Conservation (phyloP, 352 stramenopile species). For the Globisporangium alternatum region DNA sequence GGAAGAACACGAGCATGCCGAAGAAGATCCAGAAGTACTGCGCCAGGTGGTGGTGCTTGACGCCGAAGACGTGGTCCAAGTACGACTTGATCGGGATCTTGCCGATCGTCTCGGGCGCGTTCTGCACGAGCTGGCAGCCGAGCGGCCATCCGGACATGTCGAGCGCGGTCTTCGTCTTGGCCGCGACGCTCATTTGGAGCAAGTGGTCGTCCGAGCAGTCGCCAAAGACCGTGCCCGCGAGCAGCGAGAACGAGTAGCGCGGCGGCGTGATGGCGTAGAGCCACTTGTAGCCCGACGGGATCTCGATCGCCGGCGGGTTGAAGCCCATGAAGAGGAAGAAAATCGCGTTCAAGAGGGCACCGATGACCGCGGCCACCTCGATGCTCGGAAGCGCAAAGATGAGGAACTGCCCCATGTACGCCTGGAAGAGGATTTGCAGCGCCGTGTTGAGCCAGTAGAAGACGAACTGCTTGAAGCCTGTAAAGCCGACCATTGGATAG, state of each 20-base stretch:
- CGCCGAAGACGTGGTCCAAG: slow-evolving; percentile 52
- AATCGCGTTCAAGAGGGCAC: slow-evolving; percentile 39
- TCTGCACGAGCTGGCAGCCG: slow-evolving; percentile 50
- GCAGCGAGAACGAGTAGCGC: slow-evolving; percentile 30
- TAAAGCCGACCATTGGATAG: slow-evolving; percentile 67
- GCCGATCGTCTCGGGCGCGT: slow-evolving; percentile 40
- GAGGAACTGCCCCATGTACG: slow-evolving; percentile 73
- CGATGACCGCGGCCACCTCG: slow-evolving; percentile 33
- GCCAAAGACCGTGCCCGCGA: slow-evolving; percentile 25
- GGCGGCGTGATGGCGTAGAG: slow-evolving; percentile 36
- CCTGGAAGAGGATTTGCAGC: slow-evolving; percentile 51
- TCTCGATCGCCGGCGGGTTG: slow-evolving; percentile 27
- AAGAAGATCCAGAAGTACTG: slow-evolving; percentile 50
- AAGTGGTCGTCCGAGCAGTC: slow-evolving; percentile 26
- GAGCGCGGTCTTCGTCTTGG: slow-evolving; percentile 13
- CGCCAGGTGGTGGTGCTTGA: slow-evolving; percentile 42
- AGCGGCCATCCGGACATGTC: slow-evolving; percentile 30
- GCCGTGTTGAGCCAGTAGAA: slow-evolving; percentile 76
- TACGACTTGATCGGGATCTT: slow-evolving; percentile 52
- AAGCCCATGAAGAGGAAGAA: slow-evolving; percentile 56
- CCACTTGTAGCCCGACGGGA: slow-evolving; percentile 41
- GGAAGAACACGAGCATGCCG: slow-evolving; percentile 43
- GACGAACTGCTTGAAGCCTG: slow-evolving; percentile 24
- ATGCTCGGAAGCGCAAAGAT: slow-evolving; percentile 39
- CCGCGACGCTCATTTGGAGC: not conserved